phyloP scores from a whole-genome alignment of 192 early-diverging fungal species.

The Gorgonomyces haynaldii region DNA sequence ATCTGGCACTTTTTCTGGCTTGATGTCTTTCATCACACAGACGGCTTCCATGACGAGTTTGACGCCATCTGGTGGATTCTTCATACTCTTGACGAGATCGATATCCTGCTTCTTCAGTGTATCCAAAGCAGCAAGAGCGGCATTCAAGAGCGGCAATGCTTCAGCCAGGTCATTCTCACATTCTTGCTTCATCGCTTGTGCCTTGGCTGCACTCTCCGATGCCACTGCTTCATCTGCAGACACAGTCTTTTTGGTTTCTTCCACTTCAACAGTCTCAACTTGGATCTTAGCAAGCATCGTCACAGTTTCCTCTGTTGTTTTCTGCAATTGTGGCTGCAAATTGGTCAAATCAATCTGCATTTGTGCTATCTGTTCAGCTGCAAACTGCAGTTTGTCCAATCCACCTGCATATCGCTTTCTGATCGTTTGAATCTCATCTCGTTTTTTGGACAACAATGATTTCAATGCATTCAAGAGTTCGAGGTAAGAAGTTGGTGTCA shows the following conservation, averaged over 20 bases:
- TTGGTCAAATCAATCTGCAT: constrained; percentile 47
- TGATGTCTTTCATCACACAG: constrained; percentile 56
- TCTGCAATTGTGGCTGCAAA: constrained; percentile 44
- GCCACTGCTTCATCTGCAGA: constrained; percentile 48
- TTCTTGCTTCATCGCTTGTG: constrained; percentile 43
- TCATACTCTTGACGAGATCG: constrained; percentile 53
- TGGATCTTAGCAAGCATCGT: constrained; percentile 49
- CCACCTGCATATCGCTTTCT: constrained; percentile 41
- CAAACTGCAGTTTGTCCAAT: constrained; percentile 47
- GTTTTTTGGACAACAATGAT: constrained; percentile 27
- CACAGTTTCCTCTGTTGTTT: constrained; percentile 50
- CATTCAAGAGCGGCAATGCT: constrained; percentile 44
- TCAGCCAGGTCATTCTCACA: constrained; percentile 48
- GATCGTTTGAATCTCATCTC: constrained; percentile 37
- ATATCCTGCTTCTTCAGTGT: constrained; percentile 52
- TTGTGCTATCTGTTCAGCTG: constrained; percentile 42
- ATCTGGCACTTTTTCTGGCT: constrained; percentile 51
- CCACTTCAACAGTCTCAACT: constrained; percentile 49
- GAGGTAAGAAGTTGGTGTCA: constrained; percentile 48
- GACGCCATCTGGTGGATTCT: constrained; percentile 52
- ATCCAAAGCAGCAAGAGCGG: constrained; percentile 44
- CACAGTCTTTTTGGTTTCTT: constrained; percentile 41
- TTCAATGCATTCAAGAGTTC: constrained; percentile 46
- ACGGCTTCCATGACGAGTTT: constrained; percentile 55
- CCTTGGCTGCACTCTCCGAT: constrained; percentile 38